A percentile compares a stretch with the other conserved stretches of the same genome.
phyloP scores from a whole-genome alignment of 1,139 yeast genomes.

The Lodderomyces metapsilosis region DNA sequence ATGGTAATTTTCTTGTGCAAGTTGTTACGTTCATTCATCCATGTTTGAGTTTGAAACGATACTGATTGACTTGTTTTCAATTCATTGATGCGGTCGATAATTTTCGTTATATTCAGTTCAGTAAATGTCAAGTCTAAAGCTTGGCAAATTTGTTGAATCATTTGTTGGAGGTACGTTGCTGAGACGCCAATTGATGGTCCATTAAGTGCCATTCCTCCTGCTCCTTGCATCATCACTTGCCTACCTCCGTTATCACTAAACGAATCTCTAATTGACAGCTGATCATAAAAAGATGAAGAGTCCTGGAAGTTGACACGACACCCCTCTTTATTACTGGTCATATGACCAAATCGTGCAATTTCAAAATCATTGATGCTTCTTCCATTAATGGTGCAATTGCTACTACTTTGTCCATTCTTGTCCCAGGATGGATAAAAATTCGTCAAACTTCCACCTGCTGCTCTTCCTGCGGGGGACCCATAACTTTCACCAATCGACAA shows the following conservation, averaged over 20 bases:
- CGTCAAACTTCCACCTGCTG: neutral
- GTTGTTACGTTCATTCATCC: neutral
- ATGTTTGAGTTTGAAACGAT: neutral
- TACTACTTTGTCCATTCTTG: neutral
- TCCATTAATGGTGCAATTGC: neutral
- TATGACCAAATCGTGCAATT: neutral
- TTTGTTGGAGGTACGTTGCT: neutral
- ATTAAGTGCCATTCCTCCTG: neutral
- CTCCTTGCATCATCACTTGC: neutral
- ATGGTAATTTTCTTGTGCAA: neutral
- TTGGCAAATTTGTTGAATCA: neutral
- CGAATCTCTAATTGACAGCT: neutral
- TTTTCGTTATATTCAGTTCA: neutral
- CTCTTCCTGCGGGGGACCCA: too few species aligned
- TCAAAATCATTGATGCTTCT: neutral
- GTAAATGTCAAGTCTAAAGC: neutral
- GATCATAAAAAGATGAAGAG: neutral
- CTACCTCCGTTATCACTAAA: neutral
- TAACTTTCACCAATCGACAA: neutral
- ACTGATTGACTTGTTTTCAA: conserved; percentile 1
- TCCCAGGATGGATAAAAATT: neutral
- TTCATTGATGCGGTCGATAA: neutral
- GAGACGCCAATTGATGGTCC: neutral
- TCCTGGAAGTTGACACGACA: neutral
- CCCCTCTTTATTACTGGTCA: neutral